Conservation (phyloP, 441 rosid genomes). For the Brassica balearica region DNA sequence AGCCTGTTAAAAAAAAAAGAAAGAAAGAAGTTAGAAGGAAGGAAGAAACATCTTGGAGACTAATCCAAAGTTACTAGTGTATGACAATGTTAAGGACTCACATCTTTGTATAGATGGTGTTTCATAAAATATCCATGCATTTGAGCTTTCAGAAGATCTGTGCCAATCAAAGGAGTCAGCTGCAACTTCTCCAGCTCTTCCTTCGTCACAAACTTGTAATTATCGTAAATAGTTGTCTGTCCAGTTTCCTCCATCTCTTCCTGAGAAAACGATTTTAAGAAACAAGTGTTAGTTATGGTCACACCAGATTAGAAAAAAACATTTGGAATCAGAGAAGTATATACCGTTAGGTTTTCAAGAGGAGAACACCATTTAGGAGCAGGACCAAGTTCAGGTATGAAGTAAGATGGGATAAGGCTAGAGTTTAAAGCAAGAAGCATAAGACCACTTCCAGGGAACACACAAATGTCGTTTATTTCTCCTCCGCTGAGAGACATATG, state of each 20-base stretch:
- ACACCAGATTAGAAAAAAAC: background rate
- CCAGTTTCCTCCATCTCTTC: conserved; percentile 93
- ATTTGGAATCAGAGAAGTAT: conserved; percentile 24
- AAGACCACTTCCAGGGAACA: conserved; percentile 80
- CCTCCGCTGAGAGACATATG: conserved; percentile 52
- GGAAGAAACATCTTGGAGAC: conserved; percentile 13
- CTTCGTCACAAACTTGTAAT: conserved; percentile 83
- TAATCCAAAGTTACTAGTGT: background rate
- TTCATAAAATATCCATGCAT: conserved; percentile 81
- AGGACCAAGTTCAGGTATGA: conserved; percentile 91
- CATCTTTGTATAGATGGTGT: conserved; percentile 76
- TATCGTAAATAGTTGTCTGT: conserved; percentile 82
- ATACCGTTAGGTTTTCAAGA: conserved; percentile 85
- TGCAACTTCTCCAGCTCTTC: conserved; percentile 86
- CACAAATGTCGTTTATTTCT: conserved; percentile 83
- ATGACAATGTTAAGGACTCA: conserved; percentile 35
- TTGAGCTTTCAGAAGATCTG: conserved; percentile 63
- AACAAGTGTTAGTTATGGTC: background rate
- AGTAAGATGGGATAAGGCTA: conserved; percentile 86
- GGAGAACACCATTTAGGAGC: conserved; percentile 90
- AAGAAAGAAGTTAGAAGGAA: background rate
- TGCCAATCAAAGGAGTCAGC: conserved; percentile 81
- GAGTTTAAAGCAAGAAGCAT: conserved; percentile 81
- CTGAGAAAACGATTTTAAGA: conserved; percentile 46
- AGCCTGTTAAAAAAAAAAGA: conserved; percentile 55